Evolutionary conservation across 306 rosid species (phyloP).

Genomic region (Vigna reflexopilosa): DNA sequence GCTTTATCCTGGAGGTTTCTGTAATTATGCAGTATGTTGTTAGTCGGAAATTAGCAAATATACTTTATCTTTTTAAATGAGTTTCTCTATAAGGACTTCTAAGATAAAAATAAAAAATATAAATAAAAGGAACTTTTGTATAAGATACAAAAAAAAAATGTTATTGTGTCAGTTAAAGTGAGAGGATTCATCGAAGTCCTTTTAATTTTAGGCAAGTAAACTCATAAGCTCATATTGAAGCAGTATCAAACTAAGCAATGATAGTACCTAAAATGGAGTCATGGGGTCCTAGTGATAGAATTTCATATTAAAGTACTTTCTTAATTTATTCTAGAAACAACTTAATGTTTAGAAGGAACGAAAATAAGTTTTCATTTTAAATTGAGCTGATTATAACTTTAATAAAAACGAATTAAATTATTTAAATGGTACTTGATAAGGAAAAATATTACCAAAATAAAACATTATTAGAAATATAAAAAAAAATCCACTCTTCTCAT

Average conservation of each 20-base stretch:
- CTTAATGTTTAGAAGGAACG: background rate
- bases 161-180: background rate
- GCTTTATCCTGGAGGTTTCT: background rate
- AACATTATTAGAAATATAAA: background rate
- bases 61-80: background rate
- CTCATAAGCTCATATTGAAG: no score
- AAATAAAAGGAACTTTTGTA: no score
- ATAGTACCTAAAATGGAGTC: no score
- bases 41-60: background rate
- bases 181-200: background rate
- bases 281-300: no score
- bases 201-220: background rate
- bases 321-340: background rate
- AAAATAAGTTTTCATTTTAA: background rate
- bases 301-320: background rate
- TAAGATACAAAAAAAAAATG: no score
- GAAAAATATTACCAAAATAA: background rate
- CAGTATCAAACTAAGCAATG: no score
- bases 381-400: background rate
- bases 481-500: background rate
- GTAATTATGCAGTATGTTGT: background rate
- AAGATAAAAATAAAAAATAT: no score
- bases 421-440: background rate
- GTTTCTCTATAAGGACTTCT: no score
- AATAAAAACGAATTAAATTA: background rate